These are phyloP conservation scores for Stramenopiles sp. DNA, from an alignment of 352 stramenopile genomes.

Conservation along the genomic window DNA sequence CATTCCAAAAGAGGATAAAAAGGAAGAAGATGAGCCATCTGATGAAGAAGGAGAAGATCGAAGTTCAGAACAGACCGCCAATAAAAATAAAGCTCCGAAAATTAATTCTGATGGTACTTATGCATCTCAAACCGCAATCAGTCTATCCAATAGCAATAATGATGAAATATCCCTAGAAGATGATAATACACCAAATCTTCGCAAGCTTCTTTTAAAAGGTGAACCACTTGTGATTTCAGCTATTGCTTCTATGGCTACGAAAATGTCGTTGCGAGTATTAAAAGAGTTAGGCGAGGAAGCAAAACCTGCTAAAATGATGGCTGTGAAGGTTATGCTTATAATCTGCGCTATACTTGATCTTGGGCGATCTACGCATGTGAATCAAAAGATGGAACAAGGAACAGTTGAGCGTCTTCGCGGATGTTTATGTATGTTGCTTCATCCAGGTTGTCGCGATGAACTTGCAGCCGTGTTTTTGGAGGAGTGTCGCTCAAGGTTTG, in stretches of 20 bases:
- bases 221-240: slow-evolving; percentile 85
- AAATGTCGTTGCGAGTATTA: slow-evolving; percentile 51
- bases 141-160: slow-evolving; percentile 12
- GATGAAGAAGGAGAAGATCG: slow-evolving; percentile 3
- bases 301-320: slow-evolving; percentile 25
- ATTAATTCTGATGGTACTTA: slow-evolving; percentile 95
- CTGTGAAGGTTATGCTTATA: slow-evolving; percentile 21
- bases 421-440: slow-evolving; percentile 61
- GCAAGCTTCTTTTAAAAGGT: slow-evolving; percentile 35
- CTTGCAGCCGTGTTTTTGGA: slow-evolving; percentile 16
- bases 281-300: slow-evolving; percentile 16
- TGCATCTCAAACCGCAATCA: slow-evolving; percentile 75
- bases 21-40: slow-evolving; percentile 15
- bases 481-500: slow-evolving; percentile 18
- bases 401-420: slow-evolving; percentile 71
- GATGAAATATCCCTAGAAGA: slow-evolving; percentile 11
- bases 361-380: slow-evolving; percentile 25
- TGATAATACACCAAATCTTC: slow-evolving; percentile 21
- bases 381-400: slow-evolving; percentile 55
- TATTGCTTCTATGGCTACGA: slow-evolving; percentile 62
- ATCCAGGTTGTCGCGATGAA: slow-evolving; percentile 27
- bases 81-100: background rate
- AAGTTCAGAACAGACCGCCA: slow-evolving; percentile 6
- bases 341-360: slow-evolving; percentile 25
- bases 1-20: slow-evolving; percentile 19